These are phyloP conservation scores for Lasiodiplodia gonubiensis DNA, from an alignment of 2,329 filamentous ascomycete genomes.

Conservation along the genomic window DNA sequence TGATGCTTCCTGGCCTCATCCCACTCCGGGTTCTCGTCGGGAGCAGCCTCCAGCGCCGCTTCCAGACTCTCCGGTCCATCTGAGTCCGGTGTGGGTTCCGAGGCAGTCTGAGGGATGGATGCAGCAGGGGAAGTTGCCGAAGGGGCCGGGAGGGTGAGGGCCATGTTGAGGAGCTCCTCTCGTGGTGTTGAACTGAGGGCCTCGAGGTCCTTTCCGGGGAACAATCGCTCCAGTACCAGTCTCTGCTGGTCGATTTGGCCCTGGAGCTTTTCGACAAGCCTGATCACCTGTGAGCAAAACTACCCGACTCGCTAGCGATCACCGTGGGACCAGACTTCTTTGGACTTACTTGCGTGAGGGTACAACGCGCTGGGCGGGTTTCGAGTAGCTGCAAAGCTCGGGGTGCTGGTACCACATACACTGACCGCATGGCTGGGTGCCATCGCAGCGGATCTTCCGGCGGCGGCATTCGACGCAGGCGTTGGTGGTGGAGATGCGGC, in stretches of 20 bases:
- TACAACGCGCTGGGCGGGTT: constrained; percentile 76
- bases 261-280: constrained; percentile 62
- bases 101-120: constrained; percentile 31
- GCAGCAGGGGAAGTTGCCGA: constrained; percentile 29
- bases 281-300: constrained; percentile 64
- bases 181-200: constrained; percentile 47
- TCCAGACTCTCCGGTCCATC: constrained; percentile 61
- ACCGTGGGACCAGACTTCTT: not conserved
- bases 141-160: constrained; percentile 48
- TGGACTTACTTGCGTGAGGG: constrained; percentile 74
- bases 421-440: constrained; percentile 79
- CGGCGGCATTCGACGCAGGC: constrained; percentile 79
- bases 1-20: constrained; percentile 63
- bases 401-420: constrained; percentile 82
- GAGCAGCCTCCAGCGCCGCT: constrained; percentile 69
- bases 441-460: constrained; percentile 84
- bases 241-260: constrained; percentile 56
- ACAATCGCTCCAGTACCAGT: constrained; percentile 50
- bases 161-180: constrained; percentile 54
- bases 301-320: constrained; percentile 48
- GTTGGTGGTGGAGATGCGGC: constrained; percentile 58
- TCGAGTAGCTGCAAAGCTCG: constrained; percentile 80
- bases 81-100: constrained; percentile 44
- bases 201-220: constrained; percentile 50
- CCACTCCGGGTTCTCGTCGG: constrained; percentile 67